phyloP scores from a whole-genome alignment of 2,329 filamentous ascomycete species.

The Hypomyces rosellus region DNA sequence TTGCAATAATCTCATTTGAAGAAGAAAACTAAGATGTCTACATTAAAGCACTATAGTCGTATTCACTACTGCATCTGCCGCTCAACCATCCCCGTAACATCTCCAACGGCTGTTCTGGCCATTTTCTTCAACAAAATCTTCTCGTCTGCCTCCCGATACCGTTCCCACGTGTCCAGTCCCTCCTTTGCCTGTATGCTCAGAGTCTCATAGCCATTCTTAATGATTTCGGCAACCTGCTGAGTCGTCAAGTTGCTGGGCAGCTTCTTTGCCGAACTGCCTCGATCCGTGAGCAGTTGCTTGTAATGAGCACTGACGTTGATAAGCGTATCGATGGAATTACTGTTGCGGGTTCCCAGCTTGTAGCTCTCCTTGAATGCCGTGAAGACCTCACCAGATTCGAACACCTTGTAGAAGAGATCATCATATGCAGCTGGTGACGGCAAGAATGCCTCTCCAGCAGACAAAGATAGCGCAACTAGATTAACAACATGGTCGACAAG shows the following conservation, averaged over 20 bases:
- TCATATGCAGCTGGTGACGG: slow-evolving; percentile 85
- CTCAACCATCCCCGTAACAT: slow-evolving; percentile 48
- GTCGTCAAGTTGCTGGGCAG: slow-evolving; percentile 68
- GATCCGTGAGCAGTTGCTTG: slow-evolving; percentile 67
- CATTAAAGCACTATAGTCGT: background rate
- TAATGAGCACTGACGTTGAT: slow-evolving; percentile 82
- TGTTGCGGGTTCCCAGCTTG: slow-evolving; percentile 47
- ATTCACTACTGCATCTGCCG: slow-evolving; percentile 13
- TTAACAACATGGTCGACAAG: slow-evolving; percentile 76
- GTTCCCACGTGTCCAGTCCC: slow-evolving; percentile 78
- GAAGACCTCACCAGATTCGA: slow-evolving; percentile 81
- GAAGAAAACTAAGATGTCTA: background rate
- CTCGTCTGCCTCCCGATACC: slow-evolving; percentile 81
- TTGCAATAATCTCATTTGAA: too few relatives aligned
- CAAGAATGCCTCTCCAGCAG: slow-evolving; percentile 82
- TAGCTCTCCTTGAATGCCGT: slow-evolving; percentile 78
- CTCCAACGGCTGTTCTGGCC: slow-evolving; percentile 66
- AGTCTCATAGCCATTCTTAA: slow-evolving; percentile 95
- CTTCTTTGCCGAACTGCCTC: slow-evolving; percentile 32
- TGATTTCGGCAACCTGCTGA: slow-evolving; percentile 78
- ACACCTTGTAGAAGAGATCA: slow-evolving; percentile 96
- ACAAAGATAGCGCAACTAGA: slow-evolving; percentile 75
- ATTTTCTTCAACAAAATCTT: slow-evolving; percentile 81
- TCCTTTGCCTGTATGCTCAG: slow-evolving; percentile 85
- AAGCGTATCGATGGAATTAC: slow-evolving; percentile 75